These are phyloP conservation scores for Lachnellula arida DNA, from an alignment of 2,329 filamentous ascomycete genomes.

Conservation along the genomic window DNA sequence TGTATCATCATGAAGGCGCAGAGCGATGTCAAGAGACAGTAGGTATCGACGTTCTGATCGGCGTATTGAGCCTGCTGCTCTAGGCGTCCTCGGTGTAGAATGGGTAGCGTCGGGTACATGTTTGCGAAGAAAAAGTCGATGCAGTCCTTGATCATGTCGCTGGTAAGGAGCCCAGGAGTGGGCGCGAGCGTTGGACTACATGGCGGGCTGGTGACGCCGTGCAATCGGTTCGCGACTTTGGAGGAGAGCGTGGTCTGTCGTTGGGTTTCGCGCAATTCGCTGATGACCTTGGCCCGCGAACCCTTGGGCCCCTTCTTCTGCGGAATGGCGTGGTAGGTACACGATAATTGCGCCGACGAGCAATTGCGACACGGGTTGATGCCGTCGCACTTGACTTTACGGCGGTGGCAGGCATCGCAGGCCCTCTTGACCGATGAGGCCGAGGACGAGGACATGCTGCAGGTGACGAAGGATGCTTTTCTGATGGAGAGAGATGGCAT, in stretches of 20 bases:
- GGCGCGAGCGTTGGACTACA: conserved; percentile 46
- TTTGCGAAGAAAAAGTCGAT: conserved; percentile 65
- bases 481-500: no score
- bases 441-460: conserved; percentile 14
- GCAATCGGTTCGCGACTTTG: conserved; percentile 56
- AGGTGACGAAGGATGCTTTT: not conserved
- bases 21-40: conserved; percentile 60
- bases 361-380: conserved; percentile 69
- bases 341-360: conserved; percentile 59
- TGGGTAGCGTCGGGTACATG: conserved; percentile 60
- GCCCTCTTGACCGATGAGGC: conserved; percentile 47
- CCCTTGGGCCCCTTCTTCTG: conserved; percentile 76
- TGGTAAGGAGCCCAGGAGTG: conserved; percentile 55
- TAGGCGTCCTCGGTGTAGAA: conserved; percentile 53
- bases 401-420: conserved; percentile 69
- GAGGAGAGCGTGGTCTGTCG: conserved; percentile 59
- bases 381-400: conserved; percentile 71
- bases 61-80: conserved; percentile 56
- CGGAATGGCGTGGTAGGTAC: conserved; percentile 70
- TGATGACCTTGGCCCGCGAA: conserved; percentile 70
- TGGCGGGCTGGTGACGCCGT: conserved; percentile 47
- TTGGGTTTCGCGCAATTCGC: conserved; percentile 65
- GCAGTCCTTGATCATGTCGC: conserved; percentile 61
- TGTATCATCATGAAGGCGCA: conserved; percentile 66
- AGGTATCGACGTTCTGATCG: conserved; percentile 58